Evolutionary conservation across 1,284 basidiomycete genomes (phyloP).

Genomic region (Fomitiporia mediterranea): DNA sequence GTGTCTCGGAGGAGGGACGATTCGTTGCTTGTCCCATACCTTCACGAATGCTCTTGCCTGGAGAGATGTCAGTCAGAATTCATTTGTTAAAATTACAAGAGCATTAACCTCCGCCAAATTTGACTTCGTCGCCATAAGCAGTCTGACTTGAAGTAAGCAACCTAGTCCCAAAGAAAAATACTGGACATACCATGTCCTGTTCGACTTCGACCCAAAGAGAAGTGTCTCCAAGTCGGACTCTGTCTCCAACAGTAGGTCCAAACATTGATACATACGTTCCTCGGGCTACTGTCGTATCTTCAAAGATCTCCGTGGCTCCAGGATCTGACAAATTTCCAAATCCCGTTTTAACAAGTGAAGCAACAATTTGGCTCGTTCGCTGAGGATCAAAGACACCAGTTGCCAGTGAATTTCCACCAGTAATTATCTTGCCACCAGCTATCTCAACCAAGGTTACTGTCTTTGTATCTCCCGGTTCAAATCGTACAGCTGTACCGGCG

Average conservation of each 20-base stretch:
- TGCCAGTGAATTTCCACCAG: conserved; percentile 80
- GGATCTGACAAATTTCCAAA: conserved; percentile 65
- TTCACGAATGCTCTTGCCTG: conserved; percentile 90
- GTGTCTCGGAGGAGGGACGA: conserved; percentile 57
- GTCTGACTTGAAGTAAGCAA: conserved; percentile 40
- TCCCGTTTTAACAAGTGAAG: conserved; percentile 42
- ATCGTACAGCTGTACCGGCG: conserved; percentile 92
- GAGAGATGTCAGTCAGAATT: background rate
- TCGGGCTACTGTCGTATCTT: conserved; percentile 52
- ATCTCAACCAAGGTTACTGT: conserved; percentile 81
- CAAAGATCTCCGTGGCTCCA: conserved; percentile 42
- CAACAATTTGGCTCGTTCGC: conserved; percentile 45
- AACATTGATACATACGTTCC: conserved; percentile 87
- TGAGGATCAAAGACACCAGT: conserved; percentile 46
- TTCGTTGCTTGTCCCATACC: conserved; percentile 94
- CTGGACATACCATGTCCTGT: conserved; percentile 62
- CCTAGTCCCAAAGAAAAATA: background rate
- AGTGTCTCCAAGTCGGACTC: conserved; percentile 86
- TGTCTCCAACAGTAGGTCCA: conserved; percentile 91
- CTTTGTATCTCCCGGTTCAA: conserved; percentile 91
- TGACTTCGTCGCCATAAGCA: conserved; percentile 91
- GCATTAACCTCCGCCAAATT: conserved; percentile 86
- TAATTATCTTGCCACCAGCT: conserved; percentile 66
- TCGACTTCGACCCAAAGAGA: conserved; percentile 93
- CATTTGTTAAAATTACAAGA: conserved; percentile 7